Percentiles rank a stretch among this genome's conserved stretches.
These are phyloP conservation scores for Penicillium sp. DNA, from an alignment of 2,329 filamentous ascomycete genomes.

Conservation along the genomic window DNA sequence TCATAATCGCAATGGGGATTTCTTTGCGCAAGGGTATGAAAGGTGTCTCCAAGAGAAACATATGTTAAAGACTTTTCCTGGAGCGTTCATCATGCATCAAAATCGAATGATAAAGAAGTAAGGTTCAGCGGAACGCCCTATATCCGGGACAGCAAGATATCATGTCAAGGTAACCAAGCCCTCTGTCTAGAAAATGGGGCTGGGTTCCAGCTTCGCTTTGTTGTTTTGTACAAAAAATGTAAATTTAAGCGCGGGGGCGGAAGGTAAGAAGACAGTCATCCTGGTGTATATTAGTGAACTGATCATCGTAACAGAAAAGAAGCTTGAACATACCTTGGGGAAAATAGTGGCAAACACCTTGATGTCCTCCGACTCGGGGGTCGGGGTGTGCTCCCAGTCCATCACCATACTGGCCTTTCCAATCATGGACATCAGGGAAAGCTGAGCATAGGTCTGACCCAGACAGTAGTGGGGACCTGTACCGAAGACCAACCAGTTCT, in stretches of 20 bases:
- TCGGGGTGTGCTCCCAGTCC: conserved; percentile 87
- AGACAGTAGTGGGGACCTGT: conserved; percentile 95
- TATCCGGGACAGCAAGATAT: conserved; percentile 26
- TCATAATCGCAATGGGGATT: conserved; percentile 11
- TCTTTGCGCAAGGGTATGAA: conserved; percentile 11
- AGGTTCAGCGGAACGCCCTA: conserved; percentile 12
- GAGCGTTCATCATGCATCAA: conserved; percentile 13
- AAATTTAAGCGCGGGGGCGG: conserved; percentile 43
- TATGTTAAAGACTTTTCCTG: conserved; percentile 6
- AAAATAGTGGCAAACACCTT: conserved; percentile 99
- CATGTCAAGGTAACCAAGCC: conserved; percentile 11
- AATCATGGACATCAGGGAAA: conserved; percentile 84
- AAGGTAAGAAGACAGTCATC: conserved; percentile 82
- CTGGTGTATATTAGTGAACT: conserved; percentile 46
- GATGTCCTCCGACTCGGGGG: conserved; percentile 83
- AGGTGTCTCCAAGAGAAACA: not conserved
- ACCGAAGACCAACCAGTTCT: conserved; percentile 97
- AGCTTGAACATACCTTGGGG: conserved; percentile 66
- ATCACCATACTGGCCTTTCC: conserved; percentile 84
- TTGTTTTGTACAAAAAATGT: conserved; percentile 10
- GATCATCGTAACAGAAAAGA: conserved; percentile 8
- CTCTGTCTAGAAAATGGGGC: conserved; percentile 19
- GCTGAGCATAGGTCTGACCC: conserved; percentile 85
- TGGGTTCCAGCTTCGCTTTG: conserved; percentile 18
- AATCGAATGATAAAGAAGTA: conserved; percentile 13